phyloP scores from a whole-genome alignment of 2,329 filamentous ascomycete genomes.

The Fusarium succisae region DNA sequence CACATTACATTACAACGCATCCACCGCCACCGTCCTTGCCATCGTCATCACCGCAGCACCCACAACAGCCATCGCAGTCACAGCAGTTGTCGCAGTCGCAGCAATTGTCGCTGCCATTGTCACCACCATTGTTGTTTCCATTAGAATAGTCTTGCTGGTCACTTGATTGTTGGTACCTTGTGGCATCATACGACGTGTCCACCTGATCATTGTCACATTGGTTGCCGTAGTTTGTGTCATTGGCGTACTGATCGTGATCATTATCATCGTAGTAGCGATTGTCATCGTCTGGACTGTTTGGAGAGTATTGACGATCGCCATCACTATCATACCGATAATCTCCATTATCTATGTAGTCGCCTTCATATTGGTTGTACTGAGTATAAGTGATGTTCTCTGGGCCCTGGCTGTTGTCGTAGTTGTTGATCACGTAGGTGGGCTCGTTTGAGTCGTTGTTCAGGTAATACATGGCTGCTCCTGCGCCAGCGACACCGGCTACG shows the following conservation, averaged over 20 bases:
- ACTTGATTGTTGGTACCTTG: neutral
- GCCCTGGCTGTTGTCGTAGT: slow-evolving; percentile 1
- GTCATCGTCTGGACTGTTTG: neutral
- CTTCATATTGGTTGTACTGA: neutral
- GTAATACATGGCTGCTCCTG: neutral
- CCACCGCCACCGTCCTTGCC: neutral
- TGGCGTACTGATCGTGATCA: neutral
- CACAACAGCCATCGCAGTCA: neutral
- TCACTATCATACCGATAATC: neutral
- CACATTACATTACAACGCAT: slow-evolving; percentile 19
- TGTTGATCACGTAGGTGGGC: slow-evolving; percentile 7
- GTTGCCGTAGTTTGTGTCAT: neutral
- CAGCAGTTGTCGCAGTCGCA: neutral
- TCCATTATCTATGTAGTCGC: neutral
- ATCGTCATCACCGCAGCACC: neutral
- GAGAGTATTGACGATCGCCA: neutral
- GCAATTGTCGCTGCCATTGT: neutral
- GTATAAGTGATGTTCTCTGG: neutral
- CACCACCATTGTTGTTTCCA: neutral
- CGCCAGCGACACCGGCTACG: neutral
- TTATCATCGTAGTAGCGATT: neutral
- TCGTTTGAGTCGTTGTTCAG: slow-evolving; percentile 6
- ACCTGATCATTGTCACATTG: neutral
- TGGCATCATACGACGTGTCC: neutral
- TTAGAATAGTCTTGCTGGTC: neutral